Evolutionary conservation across 1,284 basidiomycete species (phyloP), one percentile per base, ranked within the genome.

Genomic region (Rhizopogon parksii): DNA sequence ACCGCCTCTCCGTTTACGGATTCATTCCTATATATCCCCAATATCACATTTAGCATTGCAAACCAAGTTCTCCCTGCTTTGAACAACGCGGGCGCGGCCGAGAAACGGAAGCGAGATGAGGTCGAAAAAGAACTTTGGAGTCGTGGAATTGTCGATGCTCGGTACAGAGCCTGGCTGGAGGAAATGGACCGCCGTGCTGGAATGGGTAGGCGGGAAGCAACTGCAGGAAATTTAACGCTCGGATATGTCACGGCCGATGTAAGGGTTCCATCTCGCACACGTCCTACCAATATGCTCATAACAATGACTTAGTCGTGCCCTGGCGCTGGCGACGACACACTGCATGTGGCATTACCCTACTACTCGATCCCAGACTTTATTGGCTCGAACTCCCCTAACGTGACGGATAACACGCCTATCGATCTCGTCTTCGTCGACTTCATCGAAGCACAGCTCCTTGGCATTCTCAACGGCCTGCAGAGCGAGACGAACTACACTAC

Each of bases 191-290:
- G 56, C 53, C 62, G 66, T 38, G 59, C 68, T 51, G 59, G 57
- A 12, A 19, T 52, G 32, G 52, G 59, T 60, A 6, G 56, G 64
- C 15, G 68, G 67, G 56, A 66, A 64, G 9, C 52, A 35, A 53
- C 47, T 3, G 40, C 49, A 40, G 52, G 59, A 32, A 77, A 82
- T 56, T 59, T 79, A 60, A 87, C 83, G 0, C 64, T 83, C 21
- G 86, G 86, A 58, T 88, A 89, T 61, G 83, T 87, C n/a, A 88
- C 87, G 0, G 60, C 66, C 0, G 86, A 88, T 60, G 83, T 85
- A 56, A 62, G 83, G 65, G 4, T 14, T 6, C 15, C 19, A 3
- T 19, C 30, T 38, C 3, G 4, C 30, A 14, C 30, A 19, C 30
- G 17, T 30, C 19, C 17, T 5, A 11, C 17, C 3, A n/a, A 45